Base-by-base conservation (phyloP, 495 filamentous ascomycete genomes). In the Trichoderma orchidacearum region DNA sequence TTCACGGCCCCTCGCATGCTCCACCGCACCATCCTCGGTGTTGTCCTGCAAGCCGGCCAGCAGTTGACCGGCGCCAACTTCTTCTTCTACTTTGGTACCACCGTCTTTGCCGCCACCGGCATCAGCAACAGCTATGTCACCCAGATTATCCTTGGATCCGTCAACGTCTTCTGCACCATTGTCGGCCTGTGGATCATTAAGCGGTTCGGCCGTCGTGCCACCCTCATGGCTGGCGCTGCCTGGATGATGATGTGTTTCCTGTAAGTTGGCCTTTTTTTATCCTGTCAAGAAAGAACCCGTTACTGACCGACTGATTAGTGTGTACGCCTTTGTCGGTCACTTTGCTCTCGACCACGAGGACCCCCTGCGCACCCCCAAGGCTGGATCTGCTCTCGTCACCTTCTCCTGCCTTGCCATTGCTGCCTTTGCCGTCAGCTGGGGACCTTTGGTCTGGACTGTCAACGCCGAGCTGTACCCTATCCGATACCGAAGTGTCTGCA, bases 391-490 rank as follows among this genome's bases (percentile, higher is more conserved):
- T 17, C 21, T 56, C 35, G 38, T 56, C 13, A 38, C 38, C 5
- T 56, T 56, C 35, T 36, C 54, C 11, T 56, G 54, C 35, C 36
- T 56, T 7, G 34, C 86, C 57, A 81, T 81, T 55, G 75, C 68
- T 23, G 71, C 71, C 13, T 81, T 81, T 54, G 77, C 78, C 17
- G 85, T 78, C 56, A 90, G 86, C 30, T 94, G 89, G 90, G 89
- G 87, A 52, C 90, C 89, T 11, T 84, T 91, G 28, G 78, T 91
- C 38, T 94, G 89, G 89, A 78, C 83, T 27, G 81, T 88, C 55
- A 82, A 85, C 50, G 84, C 83, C 53, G 89, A 95, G 71, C 80
- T 93, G 63, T 95, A 89, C 68, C 89, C 90, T 21, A 77, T 81
- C 56, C 77, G 82, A 51, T 88, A 90, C 68, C 81, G 88, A 41